Percentiles rank a stretch among this genome's conserved stretches.
Conservation (phyloP, 129 eudicot species). For the Artemisia argyi region DNA sequence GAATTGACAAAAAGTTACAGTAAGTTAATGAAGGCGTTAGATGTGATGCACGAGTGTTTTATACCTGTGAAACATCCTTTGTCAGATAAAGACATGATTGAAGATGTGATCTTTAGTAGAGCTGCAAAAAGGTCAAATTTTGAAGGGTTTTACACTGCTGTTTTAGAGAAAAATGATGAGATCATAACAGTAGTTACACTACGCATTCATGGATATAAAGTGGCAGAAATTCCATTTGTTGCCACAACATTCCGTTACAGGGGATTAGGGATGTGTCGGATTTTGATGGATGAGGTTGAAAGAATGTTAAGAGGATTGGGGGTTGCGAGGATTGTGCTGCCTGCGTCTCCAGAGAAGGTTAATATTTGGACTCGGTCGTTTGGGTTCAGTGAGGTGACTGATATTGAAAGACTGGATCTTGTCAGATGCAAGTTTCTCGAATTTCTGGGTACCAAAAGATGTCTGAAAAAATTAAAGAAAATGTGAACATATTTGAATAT, state of each 20-base stretch:
- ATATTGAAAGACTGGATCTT: constrained; percentile 41
- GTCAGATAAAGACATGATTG: constrained; percentile 53
- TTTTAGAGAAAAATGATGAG: constrained; percentile 60
- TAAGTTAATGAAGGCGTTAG: constrained; percentile 55
- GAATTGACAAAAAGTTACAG: constrained; percentile 31
- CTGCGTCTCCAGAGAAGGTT: constrained; percentile 57
- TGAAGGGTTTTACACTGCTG: constrained; percentile 69
- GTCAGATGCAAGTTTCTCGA: constrained; percentile 59
- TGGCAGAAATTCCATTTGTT: constrained; percentile 81
- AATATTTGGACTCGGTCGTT: constrained; percentile 67
- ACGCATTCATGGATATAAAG: constrained; percentile 72
- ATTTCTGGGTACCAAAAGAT: constrained; percentile 64
- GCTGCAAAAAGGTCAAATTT: constrained; percentile 54
- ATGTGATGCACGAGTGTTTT: constrained; percentile 85
- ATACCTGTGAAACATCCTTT: constrained; percentile 50
- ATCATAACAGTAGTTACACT: constrained; percentile 59
- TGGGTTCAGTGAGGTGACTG: constrained; percentile 58
- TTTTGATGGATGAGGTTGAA: constrained; percentile 68
- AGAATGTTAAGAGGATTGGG: constrained; percentile 62
- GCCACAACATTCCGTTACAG: constrained; percentile 73
- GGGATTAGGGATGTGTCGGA: constrained; percentile 74
- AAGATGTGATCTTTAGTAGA: constrained; percentile 67
- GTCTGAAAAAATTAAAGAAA: constrained; percentile 60
- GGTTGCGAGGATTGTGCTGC: constrained; percentile 74
- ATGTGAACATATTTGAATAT: constrained; percentile 1